These are phyloP conservation scores for Gamarada debralockiae DNA, from an alignment of 495 filamentous ascomycete species.

Conservation along the genomic window DNA sequence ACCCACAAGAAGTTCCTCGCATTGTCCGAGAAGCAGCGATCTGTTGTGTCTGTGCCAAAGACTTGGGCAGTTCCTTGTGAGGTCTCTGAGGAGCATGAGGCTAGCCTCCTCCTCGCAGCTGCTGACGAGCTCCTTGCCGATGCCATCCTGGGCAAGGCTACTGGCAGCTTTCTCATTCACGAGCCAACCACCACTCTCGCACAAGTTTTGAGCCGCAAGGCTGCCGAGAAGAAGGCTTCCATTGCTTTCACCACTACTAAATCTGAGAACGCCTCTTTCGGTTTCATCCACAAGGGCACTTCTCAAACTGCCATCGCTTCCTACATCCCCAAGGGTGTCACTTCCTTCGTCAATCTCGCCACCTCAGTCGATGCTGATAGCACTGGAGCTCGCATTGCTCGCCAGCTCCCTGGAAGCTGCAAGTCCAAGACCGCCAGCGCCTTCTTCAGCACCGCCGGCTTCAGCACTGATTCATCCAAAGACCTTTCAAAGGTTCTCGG, in stretches of 20 bases:
- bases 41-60: neutral
- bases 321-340: conserved; percentile 2
- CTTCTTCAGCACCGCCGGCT: neutral
- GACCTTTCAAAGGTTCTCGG: neutral
- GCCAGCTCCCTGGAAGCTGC: neutral
- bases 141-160: conserved; percentile 3
- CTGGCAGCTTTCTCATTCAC: neutral
- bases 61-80: neutral
- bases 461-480: neutral
- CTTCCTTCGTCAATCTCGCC: neutral
- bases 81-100: neutral
- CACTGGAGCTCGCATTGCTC: neutral
- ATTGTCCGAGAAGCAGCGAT: neutral
- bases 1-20: conserved; percentile 1
- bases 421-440: neutral
- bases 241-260: neutral
- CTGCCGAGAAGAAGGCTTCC: neutral
- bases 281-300: neutral
- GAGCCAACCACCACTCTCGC: neutral
- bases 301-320: neutral
- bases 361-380: neutral
- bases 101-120: neutral
- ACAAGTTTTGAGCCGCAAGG: neutral
- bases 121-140: neutral
- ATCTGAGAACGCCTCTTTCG: neutral